Evolutionary conservation across 495 filamentous ascomycete species (phyloP), one percentile per base, ranked within the genome.

Genomic region (Hyaloscypha finlandica): DNA sequence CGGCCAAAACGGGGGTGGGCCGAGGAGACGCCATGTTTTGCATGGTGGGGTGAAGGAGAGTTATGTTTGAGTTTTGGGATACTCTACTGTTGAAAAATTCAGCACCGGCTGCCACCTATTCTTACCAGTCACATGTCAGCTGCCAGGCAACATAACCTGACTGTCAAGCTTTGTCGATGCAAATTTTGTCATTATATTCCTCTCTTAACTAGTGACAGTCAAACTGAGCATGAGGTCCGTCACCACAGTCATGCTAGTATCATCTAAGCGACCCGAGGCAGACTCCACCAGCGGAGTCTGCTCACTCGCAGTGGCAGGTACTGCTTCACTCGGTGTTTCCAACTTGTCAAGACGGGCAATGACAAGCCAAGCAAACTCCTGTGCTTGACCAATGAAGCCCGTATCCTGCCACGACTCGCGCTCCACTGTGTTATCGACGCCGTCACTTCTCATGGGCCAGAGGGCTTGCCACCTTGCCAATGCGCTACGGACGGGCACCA

Each of bases 281-380:
- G 59, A 14, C 59, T 61, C 37, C 33, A 12, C 29, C 35, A 25
- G 6, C 8, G 59, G 59, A 30, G 31, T n/a, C 8, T n/a, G 29
- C 30, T 42, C 16, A 5, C 6, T 33, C 16, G 16, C 31, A 6
- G 4, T 39, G 29, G 35, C n/a, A 35, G 2, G 20, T 29, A 25
- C 6, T 14, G n/a, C 37, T n/a, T 39, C 39, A 5, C 20, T 51
- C 9, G 14, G 20, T 5, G 31, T 16, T 4, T 61, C 59, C 35
- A 61, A 11, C 11, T 25, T 22, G 22, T 61, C 37, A 25, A 61
- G 59, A 25, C 37, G 32, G 11, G 33, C 59, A 30, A 48, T 4
- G 29, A 61, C 35, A 11, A 61, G 59, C 59, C 59, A 61, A 11
- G 59, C 59, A 61, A 8, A 61, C 37, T 61, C 59, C 59, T 61